Conservation (phyloP, 2,329 filamentous ascomycete genomes). For the Thyridium curvatum region DNA sequence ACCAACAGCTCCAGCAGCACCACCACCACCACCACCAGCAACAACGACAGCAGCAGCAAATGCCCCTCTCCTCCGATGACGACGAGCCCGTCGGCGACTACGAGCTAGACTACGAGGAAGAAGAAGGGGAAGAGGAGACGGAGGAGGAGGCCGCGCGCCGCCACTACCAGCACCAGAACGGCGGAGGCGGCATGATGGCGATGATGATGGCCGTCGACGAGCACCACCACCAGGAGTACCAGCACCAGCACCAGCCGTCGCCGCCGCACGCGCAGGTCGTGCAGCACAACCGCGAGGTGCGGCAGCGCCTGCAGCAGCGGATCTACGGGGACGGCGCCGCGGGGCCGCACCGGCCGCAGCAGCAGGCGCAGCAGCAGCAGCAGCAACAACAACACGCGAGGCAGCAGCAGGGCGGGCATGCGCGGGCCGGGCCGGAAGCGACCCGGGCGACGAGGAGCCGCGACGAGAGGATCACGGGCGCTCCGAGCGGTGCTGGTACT, state of each 20-base stretch:
- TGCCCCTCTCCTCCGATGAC: background rate
- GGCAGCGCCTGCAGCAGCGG: background rate
- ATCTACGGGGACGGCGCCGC: background rate
- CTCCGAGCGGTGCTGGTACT: conserved; percentile 10
- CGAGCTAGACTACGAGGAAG: background rate
- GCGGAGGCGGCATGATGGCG: background rate
- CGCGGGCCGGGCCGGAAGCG: conserved; percentile 14
- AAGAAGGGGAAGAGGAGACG: too few species aligned
- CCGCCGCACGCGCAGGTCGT: background rate
- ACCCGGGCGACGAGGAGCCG: conserved; percentile 18
- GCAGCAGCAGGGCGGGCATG: conserved; percentile 1
- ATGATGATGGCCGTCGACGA: conserved; percentile 6
- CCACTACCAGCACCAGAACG: background rate
- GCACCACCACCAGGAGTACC: conserved; percentile 1
- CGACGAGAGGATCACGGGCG: conserved; percentile 19
- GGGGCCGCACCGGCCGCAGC: background rate
- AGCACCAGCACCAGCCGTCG: background rate
- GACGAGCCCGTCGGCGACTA: conserved; percentile 1
- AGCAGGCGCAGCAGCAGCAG: conserved; percentile 1
- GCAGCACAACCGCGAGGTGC: conserved; percentile 1
- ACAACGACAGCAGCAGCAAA: background rate
- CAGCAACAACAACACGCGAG: background rate
- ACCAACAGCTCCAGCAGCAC: background rate
- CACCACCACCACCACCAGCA: background rate
- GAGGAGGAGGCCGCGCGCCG: too few species aligned